phyloP scores from a whole-genome alignment of 306 rosid genomes.

The Canavalia ensiformis region DNA sequence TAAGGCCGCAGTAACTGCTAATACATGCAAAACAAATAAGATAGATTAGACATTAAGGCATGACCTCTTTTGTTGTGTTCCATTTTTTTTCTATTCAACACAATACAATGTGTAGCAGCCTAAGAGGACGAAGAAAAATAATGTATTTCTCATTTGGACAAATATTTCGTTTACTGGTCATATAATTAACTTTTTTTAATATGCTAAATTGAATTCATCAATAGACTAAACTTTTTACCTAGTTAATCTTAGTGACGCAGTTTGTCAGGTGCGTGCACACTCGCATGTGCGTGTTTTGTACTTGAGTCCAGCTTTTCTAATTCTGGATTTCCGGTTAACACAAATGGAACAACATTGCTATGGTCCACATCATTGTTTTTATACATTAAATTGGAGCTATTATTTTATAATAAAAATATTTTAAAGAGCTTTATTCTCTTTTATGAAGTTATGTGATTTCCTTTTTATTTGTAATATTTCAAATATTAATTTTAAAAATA shows the following conservation, averaged over 20 bases:
- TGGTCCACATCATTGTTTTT: slow-evolving; percentile 50
- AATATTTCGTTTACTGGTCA: neutral
- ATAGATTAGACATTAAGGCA: slow-evolving; percentile 34
- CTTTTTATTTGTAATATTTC: too few species aligned
- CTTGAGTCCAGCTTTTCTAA: neutral
- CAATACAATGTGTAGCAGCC: slow-evolving; percentile 28
- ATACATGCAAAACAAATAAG: slow-evolving; percentile 30
- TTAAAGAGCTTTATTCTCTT: too few species aligned
- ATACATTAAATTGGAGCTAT: too few species aligned
- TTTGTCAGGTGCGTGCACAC: neutral
- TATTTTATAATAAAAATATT: too few species aligned
- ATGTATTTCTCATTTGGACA: slow-evolving; percentile 7
- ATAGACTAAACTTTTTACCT: neutral
- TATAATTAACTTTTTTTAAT: neutral
- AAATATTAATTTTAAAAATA: too few species aligned
- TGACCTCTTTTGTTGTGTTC: slow-evolving; percentile 40
- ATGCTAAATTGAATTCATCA: neutral
- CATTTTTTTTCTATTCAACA: neutral
- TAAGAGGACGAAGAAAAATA: slow-evolving; percentile 23
- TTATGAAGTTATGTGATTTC: too few species aligned
- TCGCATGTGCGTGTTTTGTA: slow-evolving; percentile 20
- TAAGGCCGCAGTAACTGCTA: slow-evolving; percentile 42
- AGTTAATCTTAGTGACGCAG: slow-evolving; percentile 3
- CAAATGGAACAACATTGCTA: neutral
- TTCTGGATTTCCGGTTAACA: neutral